A percentile compares a stretch with the other conserved stretches of the same genome.
Evolutionary conservation across 2,329 filamentous ascomycete species (phyloP).

Genomic region (Chaetomiaceae sp.): DNA sequence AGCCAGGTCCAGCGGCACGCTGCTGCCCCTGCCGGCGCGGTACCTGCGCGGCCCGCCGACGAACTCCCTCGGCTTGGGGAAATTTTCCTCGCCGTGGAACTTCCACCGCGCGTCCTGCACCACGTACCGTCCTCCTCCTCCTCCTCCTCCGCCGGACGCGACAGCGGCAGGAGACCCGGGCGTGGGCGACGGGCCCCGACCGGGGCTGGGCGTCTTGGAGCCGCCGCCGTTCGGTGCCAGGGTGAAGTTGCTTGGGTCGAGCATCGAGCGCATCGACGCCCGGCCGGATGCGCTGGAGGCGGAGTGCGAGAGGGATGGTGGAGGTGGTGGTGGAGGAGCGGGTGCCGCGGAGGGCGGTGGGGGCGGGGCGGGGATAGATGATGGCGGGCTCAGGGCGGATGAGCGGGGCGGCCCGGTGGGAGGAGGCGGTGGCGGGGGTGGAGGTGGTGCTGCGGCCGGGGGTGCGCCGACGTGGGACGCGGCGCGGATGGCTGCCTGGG

Average conservation of each 20-base stretch:
- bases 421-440: slow-evolving; percentile 35
- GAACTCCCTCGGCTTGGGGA: slow-evolving; percentile 83
- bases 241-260: slow-evolving; percentile 73
- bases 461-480: slow-evolving; percentile 26
- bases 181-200: slow-evolving; percentile 32
- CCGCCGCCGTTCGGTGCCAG: slow-evolving; percentile 55
- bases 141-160: slow-evolving; percentile 13
- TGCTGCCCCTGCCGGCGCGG: slow-evolving; percentile 85
- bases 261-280: slow-evolving; percentile 51
- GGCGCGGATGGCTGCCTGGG: slow-evolving; percentile 36
- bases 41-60: slow-evolving; percentile 70
- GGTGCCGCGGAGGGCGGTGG: slow-evolving; percentile 37
- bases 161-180: slow-evolving; percentile 12
- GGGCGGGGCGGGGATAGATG: slow-evolving; percentile 37
- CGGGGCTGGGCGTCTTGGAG: slow-evolving; percentile 42
- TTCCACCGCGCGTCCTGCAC: slow-evolving; percentile 79
- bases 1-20: slow-evolving; percentile 80
- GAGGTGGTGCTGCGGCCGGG: slow-evolving; percentile 30
- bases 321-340: slow-evolving; percentile 24
- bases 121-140: slow-evolving; percentile 37
- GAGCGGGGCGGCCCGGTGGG: slow-evolving; percentile 28
- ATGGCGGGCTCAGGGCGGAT: slow-evolving; percentile 1
- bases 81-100: slow-evolving; percentile 73
- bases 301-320: slow-evolving; percentile 29
- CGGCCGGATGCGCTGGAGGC: slow-evolving; percentile 27